Evolutionary conservation across 1,139 yeast genomes (phyloP), one percentile per base, ranked within the genome.

Genomic region (Ashbya aceris): DNA sequence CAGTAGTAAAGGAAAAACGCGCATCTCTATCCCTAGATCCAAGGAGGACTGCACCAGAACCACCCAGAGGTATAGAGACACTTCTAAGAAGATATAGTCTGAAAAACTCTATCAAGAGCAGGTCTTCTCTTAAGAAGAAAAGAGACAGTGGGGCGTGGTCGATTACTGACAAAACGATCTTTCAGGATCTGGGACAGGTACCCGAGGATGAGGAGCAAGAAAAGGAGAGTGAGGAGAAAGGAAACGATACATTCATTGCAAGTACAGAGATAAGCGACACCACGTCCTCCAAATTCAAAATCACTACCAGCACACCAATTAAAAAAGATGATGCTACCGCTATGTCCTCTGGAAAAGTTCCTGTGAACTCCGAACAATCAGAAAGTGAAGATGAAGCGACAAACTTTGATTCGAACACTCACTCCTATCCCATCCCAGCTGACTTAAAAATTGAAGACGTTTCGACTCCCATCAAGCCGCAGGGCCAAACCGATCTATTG

Each of bases 21-120:
- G 3, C 12, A 12, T 10, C 20, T 10, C 6, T 38, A 9, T 52
- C 55, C 0, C 43, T 58, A 36, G 64, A 59, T 41, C 64, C 64
- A 4, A 55, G 60, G 33, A 53, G 59, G 31, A 54, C 51, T 35
- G 41, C 53, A 10, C 46, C 58, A 2, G 57, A 56, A 40, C 61
- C 37, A 4, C 37, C 51, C 9, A 46, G 41, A 11, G 44, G 45
- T 6, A 45, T 52, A n/a, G 53, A 52, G 30, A 45, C 47, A 17
- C 41, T 53, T 14, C 40, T 48, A 14, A 42, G 43, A 12, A 44
- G 45, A 27, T 42, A 43, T 23, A 40, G 41, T 29, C 30, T 40
- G 2, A 31, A 39, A 9, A 39, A 43, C 8, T 33, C 36, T 20
- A 37, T 44, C n/a, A 46, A 38, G 37, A 40, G 46, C 3, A 45